Evolutionary conservation across 2,329 filamentous ascomycete genomes (phyloP).

Genomic region (Pseudogymnoascus sp.): DNA sequence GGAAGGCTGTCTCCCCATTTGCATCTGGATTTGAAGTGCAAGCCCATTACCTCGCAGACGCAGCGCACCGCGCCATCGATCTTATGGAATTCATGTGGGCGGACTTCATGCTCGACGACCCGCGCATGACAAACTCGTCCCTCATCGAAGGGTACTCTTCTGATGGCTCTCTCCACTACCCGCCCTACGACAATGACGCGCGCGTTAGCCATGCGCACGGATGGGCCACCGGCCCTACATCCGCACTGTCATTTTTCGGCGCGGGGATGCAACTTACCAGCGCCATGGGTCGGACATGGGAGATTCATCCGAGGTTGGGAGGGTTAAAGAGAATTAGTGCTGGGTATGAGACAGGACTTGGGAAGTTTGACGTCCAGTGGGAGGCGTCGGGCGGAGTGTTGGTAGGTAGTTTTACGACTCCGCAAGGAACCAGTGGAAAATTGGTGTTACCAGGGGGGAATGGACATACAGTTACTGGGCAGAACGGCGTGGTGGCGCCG

Average conservation of each 20-base stretch:
- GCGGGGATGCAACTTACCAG: slow-evolving; percentile 27
- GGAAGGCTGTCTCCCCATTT: slow-evolving; percentile 40
- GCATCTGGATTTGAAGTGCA: slow-evolving; percentile 41
- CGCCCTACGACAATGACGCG: slow-evolving; percentile 27
- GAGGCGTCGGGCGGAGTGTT: slow-evolving; percentile 12
- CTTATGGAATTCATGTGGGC: slow-evolving; percentile 41
- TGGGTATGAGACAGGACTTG: slow-evolving; percentile 32
- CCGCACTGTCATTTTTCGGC: slow-evolving; percentile 25
- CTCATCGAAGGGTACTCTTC: slow-evolving; percentile 36
- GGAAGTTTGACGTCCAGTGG: slow-evolving; percentile 29
- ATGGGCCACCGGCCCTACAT: slow-evolving; percentile 32
- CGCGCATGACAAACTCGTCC: slow-evolving; percentile 36
- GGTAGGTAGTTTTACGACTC: slow-evolving; percentile 6
- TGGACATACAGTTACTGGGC: background rate
- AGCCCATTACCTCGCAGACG: slow-evolving; percentile 36
- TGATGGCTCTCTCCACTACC: slow-evolving; percentile 32
- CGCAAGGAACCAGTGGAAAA: slow-evolving; percentile 11
- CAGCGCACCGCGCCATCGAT: slow-evolving; percentile 34
- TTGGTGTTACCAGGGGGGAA: slow-evolving; percentile 11
- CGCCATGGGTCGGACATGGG: slow-evolving; percentile 25
- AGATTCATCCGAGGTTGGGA: slow-evolving; percentile 26
- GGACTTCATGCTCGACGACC: slow-evolving; percentile 44
- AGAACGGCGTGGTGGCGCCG: background rate
- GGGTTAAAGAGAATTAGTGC: slow-evolving; percentile 31
- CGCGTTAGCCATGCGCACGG: slow-evolving; percentile 33